Percentiles rank a stretch among this genome's conserved stretches.
These are phyloP conservation scores for Picea abies DNA, from an alignment of 83 land plant species.

Conservation along the genomic window DNA sequence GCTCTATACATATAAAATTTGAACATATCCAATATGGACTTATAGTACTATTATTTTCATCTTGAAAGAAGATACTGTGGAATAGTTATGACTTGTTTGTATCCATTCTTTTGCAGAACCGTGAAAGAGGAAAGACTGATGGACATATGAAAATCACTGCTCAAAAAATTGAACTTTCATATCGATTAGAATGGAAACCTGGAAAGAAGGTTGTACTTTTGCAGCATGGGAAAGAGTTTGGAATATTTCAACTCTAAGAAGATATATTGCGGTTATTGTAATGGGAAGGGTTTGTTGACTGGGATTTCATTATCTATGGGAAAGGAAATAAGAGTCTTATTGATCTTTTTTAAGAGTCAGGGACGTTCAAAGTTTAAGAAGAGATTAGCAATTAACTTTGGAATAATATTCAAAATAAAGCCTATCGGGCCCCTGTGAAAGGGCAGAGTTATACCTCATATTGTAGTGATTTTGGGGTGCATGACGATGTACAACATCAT, in stretches of 20 bases:
- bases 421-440: not conserved
- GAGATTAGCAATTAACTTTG: no score
- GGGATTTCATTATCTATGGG: not conserved
- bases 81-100: not conserved
- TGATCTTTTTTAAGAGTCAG: not conserved
- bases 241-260: conserved; percentile 60
- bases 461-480: not conserved
- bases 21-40: not conserved
- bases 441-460: not conserved
- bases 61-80: not conserved
- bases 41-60: not conserved
- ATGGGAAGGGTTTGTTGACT: not conserved
- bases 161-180: conserved; percentile 78
- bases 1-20: not conserved
- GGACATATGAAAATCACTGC: conserved; percentile 26
- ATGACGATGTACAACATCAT: not conserved
- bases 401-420: not conserved
- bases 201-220: conserved; percentile 50
- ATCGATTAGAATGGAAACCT: conserved; percentile 70
- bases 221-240: conserved; percentile 63
- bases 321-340: conserved; percentile 1
- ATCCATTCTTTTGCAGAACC: conserved; percentile 42
- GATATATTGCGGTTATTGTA: not conserved
- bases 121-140: conserved; percentile 27
- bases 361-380: not conserved